A percentile compares a stretch with the other conserved stretches of the same genome.
These are phyloP conservation scores for Aureobasidium leucospermi DNA, from an alignment of 2,329 filamentous ascomycete species.

Conservation along the genomic window DNA sequence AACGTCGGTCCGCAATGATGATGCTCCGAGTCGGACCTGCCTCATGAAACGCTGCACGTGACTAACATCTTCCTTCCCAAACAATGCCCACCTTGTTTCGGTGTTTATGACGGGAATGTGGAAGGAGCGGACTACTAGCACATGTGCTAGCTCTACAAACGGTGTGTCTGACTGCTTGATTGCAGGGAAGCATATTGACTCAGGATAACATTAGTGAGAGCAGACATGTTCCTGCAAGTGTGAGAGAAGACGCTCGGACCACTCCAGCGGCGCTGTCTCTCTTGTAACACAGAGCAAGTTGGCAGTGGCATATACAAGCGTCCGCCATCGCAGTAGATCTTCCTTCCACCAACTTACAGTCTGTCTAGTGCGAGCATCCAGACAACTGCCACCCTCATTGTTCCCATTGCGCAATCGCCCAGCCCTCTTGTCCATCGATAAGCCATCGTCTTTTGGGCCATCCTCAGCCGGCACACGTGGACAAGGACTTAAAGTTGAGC, in stretches of 20 bases:
- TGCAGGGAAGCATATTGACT: not conserved
- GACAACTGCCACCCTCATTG: not conserved
- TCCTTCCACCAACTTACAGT: not conserved
- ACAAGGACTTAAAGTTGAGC: constrained; percentile 5
- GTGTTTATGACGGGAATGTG: too few relatives aligned
- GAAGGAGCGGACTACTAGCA: not conserved
- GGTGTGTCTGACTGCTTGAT: not conserved
- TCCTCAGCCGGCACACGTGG: not conserved
- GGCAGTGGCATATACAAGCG: not conserved
- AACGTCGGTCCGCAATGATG: not conserved
- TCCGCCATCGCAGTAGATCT: not conserved
- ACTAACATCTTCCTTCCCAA: not conserved
- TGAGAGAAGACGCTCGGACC: not conserved
- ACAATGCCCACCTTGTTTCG: not conserved
- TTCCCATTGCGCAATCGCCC: not conserved
- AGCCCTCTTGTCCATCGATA: not conserved
- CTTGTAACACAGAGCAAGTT: not conserved
- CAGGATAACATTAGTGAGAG: too few relatives aligned
- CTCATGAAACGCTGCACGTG: constrained; percentile 3
- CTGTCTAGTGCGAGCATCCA: not conserved
- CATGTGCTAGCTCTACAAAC: not conserved
- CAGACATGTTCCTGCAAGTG: too few relatives aligned
- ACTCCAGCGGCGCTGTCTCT: not conserved
- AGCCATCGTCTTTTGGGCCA: not conserved
- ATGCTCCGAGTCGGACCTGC: not conserved